Evolutionary conservation across 1,284 basidiomycete species (phyloP).

Genomic region (Pterulicium gracile): DNA sequence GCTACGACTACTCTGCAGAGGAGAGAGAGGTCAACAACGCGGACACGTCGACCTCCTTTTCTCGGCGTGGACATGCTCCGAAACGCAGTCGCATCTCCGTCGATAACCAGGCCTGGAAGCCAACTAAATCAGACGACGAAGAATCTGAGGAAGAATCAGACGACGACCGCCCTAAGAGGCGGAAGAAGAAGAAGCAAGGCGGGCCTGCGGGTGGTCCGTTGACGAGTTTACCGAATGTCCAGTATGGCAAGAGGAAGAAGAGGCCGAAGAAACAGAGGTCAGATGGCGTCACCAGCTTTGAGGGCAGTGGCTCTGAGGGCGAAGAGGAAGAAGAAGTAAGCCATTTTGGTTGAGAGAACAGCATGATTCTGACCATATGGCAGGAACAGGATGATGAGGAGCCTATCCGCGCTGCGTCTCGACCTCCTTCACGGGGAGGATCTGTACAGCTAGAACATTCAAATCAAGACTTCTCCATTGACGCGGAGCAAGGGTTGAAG

Average conservation of each 20-base stretch:
- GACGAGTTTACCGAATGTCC: slow-evolving; percentile 53
- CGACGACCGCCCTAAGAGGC: slow-evolving; percentile 42
- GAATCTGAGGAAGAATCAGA: slow-evolving; percentile 48
- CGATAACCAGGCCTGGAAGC: slow-evolving; percentile 73
- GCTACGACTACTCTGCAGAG: slow-evolving; percentile 19
- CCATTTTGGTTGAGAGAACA: too few relatives aligned
- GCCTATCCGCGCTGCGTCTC: slow-evolving; percentile 10
- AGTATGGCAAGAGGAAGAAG: slow-evolving; percentile 41
- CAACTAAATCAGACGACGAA: slow-evolving; percentile 48
- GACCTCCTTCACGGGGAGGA: slow-evolving; percentile 19
- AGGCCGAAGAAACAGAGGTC: not conserved
- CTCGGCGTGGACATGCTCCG: slow-evolving; percentile 27
- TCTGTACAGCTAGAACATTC: slow-evolving; percentile 20
- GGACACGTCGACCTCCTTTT: slow-evolving; percentile 23
- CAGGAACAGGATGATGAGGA: too few relatives aligned
- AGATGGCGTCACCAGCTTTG: not conserved
- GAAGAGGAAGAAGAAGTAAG: slow-evolving; percentile 18
- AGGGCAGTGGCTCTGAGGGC: slow-evolving; percentile 27
- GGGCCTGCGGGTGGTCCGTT: slow-evolving; percentile 42
- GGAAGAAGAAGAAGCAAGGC: slow-evolving; percentile 45
- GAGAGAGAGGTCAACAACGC: slow-evolving; percentile 35
- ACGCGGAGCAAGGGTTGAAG: slow-evolving; percentile 37
- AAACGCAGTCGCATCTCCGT: slow-evolving; percentile 52
- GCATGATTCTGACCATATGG: too few relatives aligned
- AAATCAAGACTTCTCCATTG: slow-evolving; percentile 29